Conservation (phyloP, 139 green algal species). For the Auxenochlorella pyrenoidosa region DNA sequence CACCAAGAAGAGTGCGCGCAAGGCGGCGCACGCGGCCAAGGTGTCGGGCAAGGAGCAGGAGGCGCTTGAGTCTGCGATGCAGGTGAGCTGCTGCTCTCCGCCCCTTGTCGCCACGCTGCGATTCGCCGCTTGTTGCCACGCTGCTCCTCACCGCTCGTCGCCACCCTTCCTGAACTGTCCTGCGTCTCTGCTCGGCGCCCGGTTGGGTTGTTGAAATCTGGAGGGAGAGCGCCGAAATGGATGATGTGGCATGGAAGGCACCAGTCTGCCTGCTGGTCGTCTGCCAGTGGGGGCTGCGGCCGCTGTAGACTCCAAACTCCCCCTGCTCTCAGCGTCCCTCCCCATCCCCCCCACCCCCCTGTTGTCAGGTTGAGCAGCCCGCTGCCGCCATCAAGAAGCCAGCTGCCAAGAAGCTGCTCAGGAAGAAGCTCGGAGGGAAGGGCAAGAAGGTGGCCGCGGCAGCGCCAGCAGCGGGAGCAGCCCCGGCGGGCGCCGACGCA, state of each 20-base stretch:
- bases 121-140: no score
- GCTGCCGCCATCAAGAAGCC: neutral
- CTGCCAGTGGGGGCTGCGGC: no score
- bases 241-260: no score
- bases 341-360: no score
- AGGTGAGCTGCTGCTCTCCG: slow-evolving; percentile 13
- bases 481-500: neutral
- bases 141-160: no score
- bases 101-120: neutral
- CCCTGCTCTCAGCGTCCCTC: neutral
- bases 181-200: no score
- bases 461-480: slow-evolving; percentile 1
- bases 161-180: no score
- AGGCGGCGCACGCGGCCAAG: slow-evolving; percentile 34
- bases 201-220: no score
- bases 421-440: slow-evolving; percentile 13
- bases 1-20: slow-evolving; percentile 43
- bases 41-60: slow-evolving; percentile 58
- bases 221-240: no score
- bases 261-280: no score
- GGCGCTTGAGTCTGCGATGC: slow-evolving; percentile 53
- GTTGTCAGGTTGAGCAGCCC: neutral
- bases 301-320: slow-evolving; percentile 17
- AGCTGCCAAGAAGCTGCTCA: slow-evolving; percentile 12
- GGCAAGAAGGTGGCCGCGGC: slow-evolving; percentile 11